phyloP scores from a whole-genome alignment of 1,284 basidiomycete genomes.

The Leccinum solheimii region DNA sequence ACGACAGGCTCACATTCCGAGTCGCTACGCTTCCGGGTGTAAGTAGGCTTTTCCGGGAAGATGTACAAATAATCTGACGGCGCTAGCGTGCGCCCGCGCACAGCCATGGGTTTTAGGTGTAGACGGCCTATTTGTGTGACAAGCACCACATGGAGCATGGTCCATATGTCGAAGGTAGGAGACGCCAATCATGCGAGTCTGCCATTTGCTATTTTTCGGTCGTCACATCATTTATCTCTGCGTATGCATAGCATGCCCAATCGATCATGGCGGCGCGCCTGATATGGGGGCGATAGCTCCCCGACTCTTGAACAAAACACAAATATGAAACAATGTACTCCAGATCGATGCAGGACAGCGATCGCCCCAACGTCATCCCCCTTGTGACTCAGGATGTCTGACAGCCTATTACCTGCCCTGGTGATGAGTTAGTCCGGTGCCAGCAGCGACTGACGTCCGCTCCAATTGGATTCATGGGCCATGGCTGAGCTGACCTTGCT shows the following conservation, averaged over 20 bases:
- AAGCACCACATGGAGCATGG: slow-evolving; percentile 5
- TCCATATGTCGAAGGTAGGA: neutral
- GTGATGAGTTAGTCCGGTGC: neutral
- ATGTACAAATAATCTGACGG: neutral
- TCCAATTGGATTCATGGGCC: neutral
- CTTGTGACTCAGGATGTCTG: neutral
- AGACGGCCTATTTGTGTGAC: neutral
- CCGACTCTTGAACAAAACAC: neutral
- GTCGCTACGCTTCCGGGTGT: neutral
- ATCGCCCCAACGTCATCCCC: slow-evolving; percentile 2
- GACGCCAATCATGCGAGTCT: slow-evolving; percentile 1
- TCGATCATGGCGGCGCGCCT: neutral
- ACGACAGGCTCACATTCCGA: neutral
- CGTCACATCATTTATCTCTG: neutral
- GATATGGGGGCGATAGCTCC: slow-evolving; percentile 1
- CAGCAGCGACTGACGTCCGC: neutral
- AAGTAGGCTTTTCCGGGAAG: neutral
- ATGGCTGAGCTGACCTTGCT: neutral
- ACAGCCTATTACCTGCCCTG: neutral
- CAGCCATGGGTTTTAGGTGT: neutral
- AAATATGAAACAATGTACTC: neutral
- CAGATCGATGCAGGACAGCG: slow-evolving; percentile 5
- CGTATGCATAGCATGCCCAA: neutral
- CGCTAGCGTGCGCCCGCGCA: neutral
- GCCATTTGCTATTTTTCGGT: neutral